Evolutionary conservation across 495 filamentous ascomycete genomes (phyloP), one percentile per base, ranked within the genome.

Genomic region (Penicillium samsonianum): DNA sequence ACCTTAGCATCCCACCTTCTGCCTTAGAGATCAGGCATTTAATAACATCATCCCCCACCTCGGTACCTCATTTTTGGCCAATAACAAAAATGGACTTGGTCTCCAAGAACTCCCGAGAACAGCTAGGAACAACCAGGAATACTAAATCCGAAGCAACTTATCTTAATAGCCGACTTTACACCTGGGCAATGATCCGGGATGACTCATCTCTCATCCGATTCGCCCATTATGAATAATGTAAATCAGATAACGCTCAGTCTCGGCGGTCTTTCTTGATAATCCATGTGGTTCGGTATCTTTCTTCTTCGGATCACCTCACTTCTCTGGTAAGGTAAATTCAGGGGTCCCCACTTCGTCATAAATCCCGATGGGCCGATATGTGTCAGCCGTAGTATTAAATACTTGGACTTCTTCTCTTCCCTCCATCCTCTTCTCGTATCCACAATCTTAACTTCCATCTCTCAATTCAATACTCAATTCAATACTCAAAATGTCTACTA

Each of bases 231-330:
- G 30, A 33, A 33, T 6, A 28, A n/a, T 10, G 30, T 28, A 19
- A 26, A 25, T 45, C 22, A 25, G 35, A 25, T 45, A 45, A 45
- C 45, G 50, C 30, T 4, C 30, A 60, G 64, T 73, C 72, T 72
- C 68, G 73, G 62, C 70, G 70, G 70, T 75, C 73, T 69, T 71
- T 74, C 64, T 73, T 67, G 58, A 55, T 63, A 67, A 75, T 74
- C 72, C 65, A 74, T 63, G 59, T 54, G 68, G 62, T 75, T 77
- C 74, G 73, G 74, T 74, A 75, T 77, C 73, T 67, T 74, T 74
- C 71, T 74, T 58, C 61, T 65, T 69, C 62, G 67, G 71, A 73
- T 76, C 72, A 74, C 66, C 70, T 72, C 54, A 73, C 33, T 25
- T 5, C 19, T 33, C 25, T 42, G 17, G 17, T 7, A 25, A 45